Conservation (phyloP, 1,284 basidiomycete genomes). For the Mycena citricolor region DNA sequence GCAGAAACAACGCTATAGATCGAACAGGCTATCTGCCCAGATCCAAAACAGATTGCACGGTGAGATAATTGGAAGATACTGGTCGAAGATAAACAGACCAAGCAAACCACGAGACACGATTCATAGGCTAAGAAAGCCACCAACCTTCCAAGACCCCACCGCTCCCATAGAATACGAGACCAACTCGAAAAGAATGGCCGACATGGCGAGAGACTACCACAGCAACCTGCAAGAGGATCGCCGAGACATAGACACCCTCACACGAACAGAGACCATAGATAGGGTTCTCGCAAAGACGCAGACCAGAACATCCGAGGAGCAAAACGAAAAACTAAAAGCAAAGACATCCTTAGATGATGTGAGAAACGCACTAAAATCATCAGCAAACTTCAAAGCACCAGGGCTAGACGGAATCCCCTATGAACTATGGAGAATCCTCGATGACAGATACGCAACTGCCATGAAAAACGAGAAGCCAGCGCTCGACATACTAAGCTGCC, state of each 20-base stretch:
- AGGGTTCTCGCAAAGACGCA: slow-evolving; percentile 8
- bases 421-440: slow-evolving; percentile 9
- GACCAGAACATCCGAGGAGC: background rate
- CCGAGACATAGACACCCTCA: slow-evolving; percentile 1
- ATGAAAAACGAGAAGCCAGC: background rate
- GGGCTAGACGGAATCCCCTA: slow-evolving; percentile 12
- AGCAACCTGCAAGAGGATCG: background rate
- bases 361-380: background rate
- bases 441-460: background rate
- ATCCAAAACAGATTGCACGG: slow-evolving; percentile 9
- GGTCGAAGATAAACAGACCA: background rate
- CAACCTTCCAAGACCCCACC: background rate
- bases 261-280: slow-evolving; percentile 7
- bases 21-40: slow-evolving; percentile 7
- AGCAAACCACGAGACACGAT: background rate
- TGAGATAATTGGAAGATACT: background rate
- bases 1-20: slow-evolving; percentile 4
- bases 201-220: slow-evolving; percentile 7
- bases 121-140: background rate
- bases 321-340: slow-evolving; percentile 13
- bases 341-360: slow-evolving; percentile 21
- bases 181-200: slow-evolving; percentile 5
- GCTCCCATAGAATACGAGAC: slow-evolving; percentile 1
- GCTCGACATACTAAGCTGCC: background rate
- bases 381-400: slow-evolving; percentile 5